phyloP scores from a whole-genome alignment of 2,329 filamentous ascomycete species.

The Dactylellina haptotyla region DNA sequence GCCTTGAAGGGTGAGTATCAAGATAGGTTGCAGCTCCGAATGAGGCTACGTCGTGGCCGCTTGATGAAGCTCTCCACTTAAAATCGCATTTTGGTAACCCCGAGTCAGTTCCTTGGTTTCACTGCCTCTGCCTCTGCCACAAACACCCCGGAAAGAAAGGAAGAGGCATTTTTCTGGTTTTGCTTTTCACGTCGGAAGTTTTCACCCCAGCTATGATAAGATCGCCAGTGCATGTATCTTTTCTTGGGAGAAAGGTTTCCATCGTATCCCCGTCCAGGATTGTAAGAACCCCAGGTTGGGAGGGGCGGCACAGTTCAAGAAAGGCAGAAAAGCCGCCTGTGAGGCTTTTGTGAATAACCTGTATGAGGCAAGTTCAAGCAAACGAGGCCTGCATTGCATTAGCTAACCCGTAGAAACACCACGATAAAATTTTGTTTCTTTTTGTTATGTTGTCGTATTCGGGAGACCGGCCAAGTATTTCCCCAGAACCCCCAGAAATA shows the following conservation, averaged over 20 bases:
- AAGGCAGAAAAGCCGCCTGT: slow-evolving; percentile 28
- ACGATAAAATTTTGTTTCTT: neutral
- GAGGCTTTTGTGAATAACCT: slow-evolving; percentile 24
- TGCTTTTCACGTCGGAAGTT: slow-evolving; percentile 29
- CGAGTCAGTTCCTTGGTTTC: slow-evolving; percentile 17
- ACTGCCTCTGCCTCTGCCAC: neutral
- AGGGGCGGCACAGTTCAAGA: slow-evolving; percentile 31
- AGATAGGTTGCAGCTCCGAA: slow-evolving; percentile 37
- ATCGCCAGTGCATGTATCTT: slow-evolving; percentile 48
- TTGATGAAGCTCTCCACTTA: slow-evolving; percentile 42
- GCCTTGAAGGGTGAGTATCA: slow-evolving; percentile 23
- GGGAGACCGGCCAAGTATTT: slow-evolving; percentile 4
- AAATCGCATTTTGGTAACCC: slow-evolving; percentile 6
- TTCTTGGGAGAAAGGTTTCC: slow-evolving; percentile 19
- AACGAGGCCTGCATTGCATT: neutral
- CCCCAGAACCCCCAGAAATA: slow-evolving; percentile 18
- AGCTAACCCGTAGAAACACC: neutral
- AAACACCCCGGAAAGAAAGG: neutral
- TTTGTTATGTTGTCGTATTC: no score
- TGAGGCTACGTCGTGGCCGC: slow-evolving; percentile 34
- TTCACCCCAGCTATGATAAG: slow-evolving; percentile 37
- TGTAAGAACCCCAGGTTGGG: slow-evolving; percentile 6
- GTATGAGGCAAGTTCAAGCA: slow-evolving; percentile 24
- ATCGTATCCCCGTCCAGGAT: slow-evolving; percentile 30
- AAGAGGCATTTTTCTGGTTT: neutral